Evolutionary conservation across 805 yeast genomes (phyloP), one percentile per base, ranked within the genome.

Genomic region (Metschnikowia vanudenii): DNA sequence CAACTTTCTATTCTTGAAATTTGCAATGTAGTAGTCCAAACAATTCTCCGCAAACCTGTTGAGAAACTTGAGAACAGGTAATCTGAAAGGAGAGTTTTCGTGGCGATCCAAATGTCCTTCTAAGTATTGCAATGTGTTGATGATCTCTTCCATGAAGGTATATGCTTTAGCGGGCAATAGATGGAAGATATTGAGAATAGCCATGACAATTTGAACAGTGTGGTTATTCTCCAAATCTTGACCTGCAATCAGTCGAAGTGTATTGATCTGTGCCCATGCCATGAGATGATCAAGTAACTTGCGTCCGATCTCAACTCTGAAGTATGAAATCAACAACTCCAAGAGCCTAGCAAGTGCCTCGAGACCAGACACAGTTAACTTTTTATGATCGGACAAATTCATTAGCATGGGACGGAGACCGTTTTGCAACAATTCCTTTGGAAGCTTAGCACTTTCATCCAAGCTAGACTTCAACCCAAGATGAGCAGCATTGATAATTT

Each of bases 221-320:
- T 82, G 84, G 54, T 91, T 91, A 53, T 81, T 84, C 28, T 80
- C 85, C 46, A 95, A 76, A 49, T 87, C 96, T 54, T 84, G 88
- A 4, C 84, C 83, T 0, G 97, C 84, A 36, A 88, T 78, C 52
- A 82, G 80, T 46, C 89, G 82, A 33, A 95, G 65, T 1, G 87
- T 79, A 24, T 80, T 79, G 2, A 94, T 88, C 57, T 88, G 91
- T 0, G 97, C 96, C 96, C 97, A 91, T 0, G 97, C 96, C 79
- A 84, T 85, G 53, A 94, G 73, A 65, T 94, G 99, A 60, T 94
- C 98, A 28, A 95, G 75, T 42, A 94, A 69, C 58, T 94, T 94
- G 41, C 90, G 79, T 28, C 99, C 99, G 54, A 94, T 92, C 63
- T 94, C 99, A 16, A 95, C 97, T 62, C 95, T 86, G 74, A 94